Percentiles rank a stretch among this genome's conserved stretches.
Conservation (phyloP, 2,329 filamentous ascomycete species). For the Fonsecaea multimorphosa region DNA sequence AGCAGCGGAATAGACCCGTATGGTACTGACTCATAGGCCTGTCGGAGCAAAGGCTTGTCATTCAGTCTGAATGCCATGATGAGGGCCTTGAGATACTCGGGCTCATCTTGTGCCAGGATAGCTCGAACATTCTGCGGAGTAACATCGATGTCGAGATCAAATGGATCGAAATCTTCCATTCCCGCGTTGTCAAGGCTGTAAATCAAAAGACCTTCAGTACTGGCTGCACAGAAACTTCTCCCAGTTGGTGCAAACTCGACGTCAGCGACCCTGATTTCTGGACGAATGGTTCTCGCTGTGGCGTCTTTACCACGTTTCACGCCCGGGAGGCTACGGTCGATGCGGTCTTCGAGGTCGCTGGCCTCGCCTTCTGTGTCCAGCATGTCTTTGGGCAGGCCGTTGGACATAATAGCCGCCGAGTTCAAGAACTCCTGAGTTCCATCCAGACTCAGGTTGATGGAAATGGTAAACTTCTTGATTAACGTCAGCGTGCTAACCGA, state of each 20-base stretch:
- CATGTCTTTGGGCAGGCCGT: conserved; percentile 75
- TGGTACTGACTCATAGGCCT: conserved; percentile 84
- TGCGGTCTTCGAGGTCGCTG: conserved; percentile 84
- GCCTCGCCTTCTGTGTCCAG: conserved; percentile 87
- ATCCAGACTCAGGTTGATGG: conserved; percentile 91
- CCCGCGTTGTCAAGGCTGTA: conserved; percentile 86
- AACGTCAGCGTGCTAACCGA: conserved; percentile 91
- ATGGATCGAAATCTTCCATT: conserved; percentile 79
- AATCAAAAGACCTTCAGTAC: conserved; percentile 90
- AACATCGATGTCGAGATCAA: conserved; percentile 92
- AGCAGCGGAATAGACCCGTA: conserved; percentile 75
- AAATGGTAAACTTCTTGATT: conserved; percentile 94
- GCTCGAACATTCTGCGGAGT: conserved; percentile 84
- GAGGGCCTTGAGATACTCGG: conserved; percentile 86
- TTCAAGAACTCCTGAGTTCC: conserved; percentile 98
- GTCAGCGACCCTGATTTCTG: conserved; percentile 82
- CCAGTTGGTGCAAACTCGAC: conserved; percentile 90
- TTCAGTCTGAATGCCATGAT: conserved; percentile 98
- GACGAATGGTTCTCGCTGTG: conserved; percentile 73
- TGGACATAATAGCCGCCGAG: conserved; percentile 88
- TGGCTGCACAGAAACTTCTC: conserved; percentile 89
- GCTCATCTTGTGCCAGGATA: conserved; percentile 74
- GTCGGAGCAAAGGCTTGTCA: conserved; percentile 78
- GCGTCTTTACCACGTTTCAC: conserved; percentile 83
- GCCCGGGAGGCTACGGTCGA: conserved; percentile 80